These are phyloP conservation scores for Plantago ovata DNA, from an alignment of 257 asterid genomes.

Conservation along the genomic window DNA sequence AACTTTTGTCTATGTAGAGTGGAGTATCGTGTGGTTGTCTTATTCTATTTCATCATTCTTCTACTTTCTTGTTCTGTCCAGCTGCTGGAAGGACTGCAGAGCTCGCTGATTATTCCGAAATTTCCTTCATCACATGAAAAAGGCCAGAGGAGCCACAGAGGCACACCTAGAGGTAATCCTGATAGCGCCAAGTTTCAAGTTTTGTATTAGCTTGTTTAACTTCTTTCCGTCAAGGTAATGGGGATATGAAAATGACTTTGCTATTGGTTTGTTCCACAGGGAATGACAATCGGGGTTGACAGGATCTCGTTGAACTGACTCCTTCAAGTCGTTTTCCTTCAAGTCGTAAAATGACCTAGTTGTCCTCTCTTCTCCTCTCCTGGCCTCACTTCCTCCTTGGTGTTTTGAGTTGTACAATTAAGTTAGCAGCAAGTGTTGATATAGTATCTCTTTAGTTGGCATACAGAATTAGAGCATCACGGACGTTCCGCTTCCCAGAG, in stretches of 20 bases:
- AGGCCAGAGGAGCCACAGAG: slow-evolving; percentile 48
- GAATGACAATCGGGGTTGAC: slow-evolving; percentile 19
- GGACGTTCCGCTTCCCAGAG: too few species aligned
- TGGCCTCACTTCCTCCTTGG: too few species aligned
- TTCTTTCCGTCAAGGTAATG: background rate
- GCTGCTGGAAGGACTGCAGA: slow-evolving; percentile 94
- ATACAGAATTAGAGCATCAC: too few species aligned
- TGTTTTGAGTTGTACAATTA: slow-evolving; percentile 28
- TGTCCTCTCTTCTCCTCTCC: too few species aligned
- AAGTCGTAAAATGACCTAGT: slow-evolving; percentile 23
- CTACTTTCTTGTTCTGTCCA: slow-evolving; percentile 28
- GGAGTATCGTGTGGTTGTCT: background rate
- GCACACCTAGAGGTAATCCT: slow-evolving; percentile 45
- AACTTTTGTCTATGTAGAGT: too few species aligned
- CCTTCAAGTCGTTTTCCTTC: too few species aligned
- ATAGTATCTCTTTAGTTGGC: too few species aligned
- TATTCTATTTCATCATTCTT: slow-evolving; percentile 2
- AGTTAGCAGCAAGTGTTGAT: too few species aligned
- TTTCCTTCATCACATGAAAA: slow-evolving; percentile 64
- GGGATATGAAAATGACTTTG: background rate
- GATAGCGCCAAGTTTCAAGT: background rate
- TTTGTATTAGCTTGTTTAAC: background rate
- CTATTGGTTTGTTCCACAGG: slow-evolving; percentile 22
- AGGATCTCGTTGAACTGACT: slow-evolving; percentile 1
- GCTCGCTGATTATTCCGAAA: slow-evolving; percentile 66